Evolutionary conservation across 1,284 basidiomycete species (phyloP), one percentile per base, ranked within the genome.

Genomic region (Coniferiporia weirii): DNA sequence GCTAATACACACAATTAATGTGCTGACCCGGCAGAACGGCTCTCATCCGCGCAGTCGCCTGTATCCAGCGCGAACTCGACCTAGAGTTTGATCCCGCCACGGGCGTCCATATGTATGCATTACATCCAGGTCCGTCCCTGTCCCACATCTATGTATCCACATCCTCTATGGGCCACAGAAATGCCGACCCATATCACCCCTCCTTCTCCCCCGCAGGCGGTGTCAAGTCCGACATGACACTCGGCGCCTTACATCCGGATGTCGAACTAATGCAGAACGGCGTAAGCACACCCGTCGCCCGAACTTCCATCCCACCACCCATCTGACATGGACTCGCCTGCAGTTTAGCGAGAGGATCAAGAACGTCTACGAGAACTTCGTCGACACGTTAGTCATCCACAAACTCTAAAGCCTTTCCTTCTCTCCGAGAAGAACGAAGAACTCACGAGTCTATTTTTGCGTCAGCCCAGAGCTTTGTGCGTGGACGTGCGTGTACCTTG

Each of bases 401-500:
- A 1, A n/a, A 27, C 45, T 3, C 6, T 17, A 35, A 47, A 49
- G 17, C 15, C 17, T 15, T 36, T 36, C 12, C n/a, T 53, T 15
- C 36, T 19, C 38, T 20, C 49, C 40, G 40, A 43, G 40, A 27
- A 43, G 40, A 12, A 12, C 40, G 40, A 43, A 43, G 40, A 43
- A n/a, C 7, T 27, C 27, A 27, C 27, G 27, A 27, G 27, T 27
- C 27, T 27, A 3, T 27, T 27, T 27, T 27, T 27, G 27, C n/a
- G 27, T 27, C 19, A 57, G 56, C 6, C 43, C 40, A 9, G 44
- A 52, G 35, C 48, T 57, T 15, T 52, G 36, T 17, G 56, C 36
- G 13, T 46, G 48, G 40, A 51, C 50, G 50, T 56, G 55, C 38
- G 55, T 56, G 19, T 56, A 56, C 55, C 47, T 56, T 13, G 55